Evolutionary conservation across 805 yeast species (phyloP), one percentile per base, ranked within the genome.

Genomic region (Saccharomycopsis fibuligera): DNA sequence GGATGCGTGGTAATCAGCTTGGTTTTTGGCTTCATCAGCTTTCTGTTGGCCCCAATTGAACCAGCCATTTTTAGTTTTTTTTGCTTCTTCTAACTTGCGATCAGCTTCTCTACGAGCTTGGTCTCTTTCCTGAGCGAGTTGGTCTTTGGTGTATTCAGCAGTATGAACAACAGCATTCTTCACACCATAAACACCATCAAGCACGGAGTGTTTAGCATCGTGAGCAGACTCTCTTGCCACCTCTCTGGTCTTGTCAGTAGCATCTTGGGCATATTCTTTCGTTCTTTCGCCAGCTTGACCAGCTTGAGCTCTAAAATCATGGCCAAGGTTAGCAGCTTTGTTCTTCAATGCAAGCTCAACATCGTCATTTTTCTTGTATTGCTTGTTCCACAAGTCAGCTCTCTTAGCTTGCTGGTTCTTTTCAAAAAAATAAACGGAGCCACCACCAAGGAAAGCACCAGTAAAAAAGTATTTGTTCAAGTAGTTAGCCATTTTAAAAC

Each of bases 201-300:
- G 45, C 17, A 57, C 53, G 5, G 57, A 47, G 24, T 55, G 57
- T 48, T 58, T 60, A 8, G 57, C 60, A 21, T 55, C 57, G n/a
- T 44, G 45, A 31, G 48, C 49, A 8, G 14, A 12, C 6, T 35
- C 22, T 29, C 35, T 47, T 9, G 46, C 35, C 14, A 10, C 17
- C 8, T 41, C 17, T 10, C 16, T 23, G n/a, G 25, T 29, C 8
- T 41, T 33, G 6, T 45, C 22, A 5, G 41, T 48, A 1, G 33
- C 38, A 10, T 33, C 48, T n/a, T 31, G 37, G 35, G 41, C 44
- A 25, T 31, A 10, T 9, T 91, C 97, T 0, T 60, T 63, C 1
- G 62, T 59, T 45, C 97, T 69, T 1, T 97, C 98, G 5, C 96
- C 97, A 0, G 97, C 97, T 66, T 91, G 98, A 3, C 97, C 98